Base-by-base conservation (phyloP, 257 asterid genomes). In the Solanum paucissectum region DNA sequence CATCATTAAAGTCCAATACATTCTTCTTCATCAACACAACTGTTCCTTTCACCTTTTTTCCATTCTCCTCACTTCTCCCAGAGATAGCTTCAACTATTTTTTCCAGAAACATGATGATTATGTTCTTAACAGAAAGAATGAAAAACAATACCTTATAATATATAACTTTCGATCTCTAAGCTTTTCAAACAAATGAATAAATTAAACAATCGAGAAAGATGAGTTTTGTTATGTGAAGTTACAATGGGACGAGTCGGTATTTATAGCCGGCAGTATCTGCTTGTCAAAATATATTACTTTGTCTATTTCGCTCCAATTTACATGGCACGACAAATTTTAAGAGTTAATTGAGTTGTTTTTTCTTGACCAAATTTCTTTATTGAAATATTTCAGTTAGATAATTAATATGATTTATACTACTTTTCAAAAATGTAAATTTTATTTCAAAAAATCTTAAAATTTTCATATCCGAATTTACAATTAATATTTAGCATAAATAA, bases 11-110 rank as follows among this genome's bases (percentile, higher is more conserved):
- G 36, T 91, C 95, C 84, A 94, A 10, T 25, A 87, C 52, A 55
- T 90, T 95, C 85, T 93, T 96, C 95, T 94, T 95, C 94, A 91
- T 91, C 91, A 96, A 88, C 20, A 94, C 94, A 36, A 93, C 94
- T 27, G 40, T 91, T 60, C 99, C 99, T 69, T 76, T 90, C 1
- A 96, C 88, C 87, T 85, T 89, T 84, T 34, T 91, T 82, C 49
- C 73, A 2, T 42, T 93, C 33, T 68, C 66, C 38, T 68, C 66
- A 20, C 66, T 55, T 55, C 10, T 55, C 66, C 66, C 66, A 55
- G 66, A 55, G 25, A 55, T 55, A 20, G 23, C 66, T 7, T 55
- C 66, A 11, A 20, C 66, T 20, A 55, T 55, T 55, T 10, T 71
- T 49, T 2, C 72, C 81, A 4, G 49, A 52, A 55, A 20, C 66